Percentiles rank a stretch among this genome's conserved stretches.
These are phyloP conservation scores for Tetrapisispora arboricola DNA, from an alignment of 805 yeast genomes.

Conservation along the genomic window DNA sequence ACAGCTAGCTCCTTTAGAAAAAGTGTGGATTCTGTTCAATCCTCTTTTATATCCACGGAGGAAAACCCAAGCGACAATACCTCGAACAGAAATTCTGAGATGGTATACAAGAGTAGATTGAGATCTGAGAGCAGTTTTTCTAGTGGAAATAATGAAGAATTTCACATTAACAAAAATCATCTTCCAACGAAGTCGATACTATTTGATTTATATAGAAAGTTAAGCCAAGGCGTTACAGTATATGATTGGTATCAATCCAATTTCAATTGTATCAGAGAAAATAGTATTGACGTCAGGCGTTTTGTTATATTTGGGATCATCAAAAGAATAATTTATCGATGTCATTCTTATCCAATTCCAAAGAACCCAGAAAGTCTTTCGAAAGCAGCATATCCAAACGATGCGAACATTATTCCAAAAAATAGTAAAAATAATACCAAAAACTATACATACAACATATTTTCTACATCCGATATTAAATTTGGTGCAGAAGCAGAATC, in stretches of 20 bases:
- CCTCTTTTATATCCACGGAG: background rate
- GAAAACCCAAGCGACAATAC: constrained; percentile 6
- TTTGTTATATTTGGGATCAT: constrained; percentile 81
- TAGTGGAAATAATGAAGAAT: constrained; percentile 6
- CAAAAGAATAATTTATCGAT: constrained; percentile 72
- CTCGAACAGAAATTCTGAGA: constrained; percentile 1
- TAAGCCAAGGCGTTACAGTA: constrained; percentile 68
- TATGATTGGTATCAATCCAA: constrained; percentile 77
- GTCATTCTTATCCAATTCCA: constrained; percentile 63
- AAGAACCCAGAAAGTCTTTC: constrained; percentile 15
- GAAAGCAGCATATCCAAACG: constrained; percentile 6
- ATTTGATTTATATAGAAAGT: constrained; percentile 63
- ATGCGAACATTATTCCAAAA: constrained; percentile 10
- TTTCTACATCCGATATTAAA: constrained; percentile 28
- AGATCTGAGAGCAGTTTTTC: constrained; percentile 16
- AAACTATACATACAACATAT: constrained; percentile 9
- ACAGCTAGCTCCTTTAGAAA: constrained; percentile 13
- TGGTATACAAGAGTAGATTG: background rate
- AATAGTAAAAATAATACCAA: constrained; percentile 3
- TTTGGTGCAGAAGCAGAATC: constrained; percentile 9
- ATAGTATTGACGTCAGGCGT: constrained; percentile 68
- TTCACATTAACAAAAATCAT: constrained; percentile 4
- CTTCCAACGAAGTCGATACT: constrained; percentile 56
- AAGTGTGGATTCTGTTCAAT: constrained; percentile 6
- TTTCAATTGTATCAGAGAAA: constrained; percentile 36